Base-by-base conservation (phyloP, 352 stramenopile species). In the Pythium insidiosum region DNA sequence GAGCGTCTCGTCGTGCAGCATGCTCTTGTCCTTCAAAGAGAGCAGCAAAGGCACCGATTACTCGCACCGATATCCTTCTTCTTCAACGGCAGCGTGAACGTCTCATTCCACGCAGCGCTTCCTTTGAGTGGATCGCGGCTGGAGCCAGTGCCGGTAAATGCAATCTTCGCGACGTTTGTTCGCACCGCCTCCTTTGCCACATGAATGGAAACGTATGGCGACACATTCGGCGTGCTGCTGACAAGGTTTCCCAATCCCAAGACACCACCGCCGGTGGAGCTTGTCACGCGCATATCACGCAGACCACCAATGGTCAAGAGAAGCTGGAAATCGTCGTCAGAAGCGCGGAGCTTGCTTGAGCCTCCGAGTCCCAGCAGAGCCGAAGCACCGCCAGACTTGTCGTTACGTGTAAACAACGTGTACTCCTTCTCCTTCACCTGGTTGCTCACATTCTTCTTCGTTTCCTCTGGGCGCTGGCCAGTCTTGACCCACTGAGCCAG, bases 381-480 rank as follows among this genome's bases (percentile, higher is more conserved):
- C 9, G 53, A 49, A 3, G 58, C 58, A 0, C 50, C 55, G 4
- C 62, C 50, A 21, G 61, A 46, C n/a, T n/a, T n/a, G 21, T 64
- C 72, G 38, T 73, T 84, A 20, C 77, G 69, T 34, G 79, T 65
- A 20, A 72, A 53, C 12, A 94, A 46, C 15, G 75, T 69, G 39
- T 94, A 94, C 20, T 88, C 74, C 35, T 78, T 86, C 40, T 94
- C 78, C 19, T 65, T 68, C 31, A 93, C 66, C 9, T 68, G 53
- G 34, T 89, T 74, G 39, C 77, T 87, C n/a, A 77, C 58, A 41
- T 93, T 93, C 57, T 86, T 83, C 60, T 83, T 88, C 11, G 70
- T 84, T 43, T 90, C 75, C 4, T 73, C 62, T 13, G 75, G 73
- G 46, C 84, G 86, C 31, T 87, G 64, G 34, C 82, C 70, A 1